These are phyloP conservation scores for Trichophyton mentagrophytes DNA, from an alignment of 2,329 filamentous ascomycete species.

Conservation along the genomic window DNA sequence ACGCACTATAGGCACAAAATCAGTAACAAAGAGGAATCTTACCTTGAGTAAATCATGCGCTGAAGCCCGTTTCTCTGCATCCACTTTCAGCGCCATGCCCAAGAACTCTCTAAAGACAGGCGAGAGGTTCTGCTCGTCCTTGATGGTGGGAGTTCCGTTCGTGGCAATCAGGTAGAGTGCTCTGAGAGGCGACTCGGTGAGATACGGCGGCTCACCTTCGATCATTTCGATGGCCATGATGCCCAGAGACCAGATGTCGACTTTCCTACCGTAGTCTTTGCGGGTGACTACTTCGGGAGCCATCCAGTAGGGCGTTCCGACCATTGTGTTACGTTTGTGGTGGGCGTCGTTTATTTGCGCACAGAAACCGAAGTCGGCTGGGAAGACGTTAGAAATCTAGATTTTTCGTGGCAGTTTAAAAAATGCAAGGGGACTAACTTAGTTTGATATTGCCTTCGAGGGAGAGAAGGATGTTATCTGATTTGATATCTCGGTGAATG, in stretches of 20 bases:
- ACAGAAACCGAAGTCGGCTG: slow-evolving; percentile 96
- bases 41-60: slow-evolving; percentile 88
- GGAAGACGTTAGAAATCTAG: slow-evolving; percentile 15
- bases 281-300: slow-evolving; percentile 93
- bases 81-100: slow-evolving; percentile 85
- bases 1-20: neutral
- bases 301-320: slow-evolving; percentile 99
- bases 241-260: slow-evolving; percentile 95
- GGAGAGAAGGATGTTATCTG: slow-evolving; percentile 90
- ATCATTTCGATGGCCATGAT: slow-evolving; percentile 99
- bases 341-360: slow-evolving; percentile 96
- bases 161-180: slow-evolving; percentile 94
- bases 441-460: slow-evolving; percentile 95
- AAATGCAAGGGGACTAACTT: slow-evolving; percentile 46
- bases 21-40: slow-evolving; percentile 29
- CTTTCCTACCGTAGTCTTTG: slow-evolving; percentile 96
- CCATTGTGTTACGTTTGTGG: slow-evolving; percentile 97
- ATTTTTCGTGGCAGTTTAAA: neutral
- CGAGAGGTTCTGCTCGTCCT: slow-evolving; percentile 75
- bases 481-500: slow-evolving; percentile 98
- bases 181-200: slow-evolving; percentile 85
- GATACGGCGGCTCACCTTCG: slow-evolving; percentile 90
- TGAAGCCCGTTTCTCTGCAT: slow-evolving; percentile 90
- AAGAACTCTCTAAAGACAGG: slow-evolving; percentile 82
- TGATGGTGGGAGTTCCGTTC: slow-evolving; percentile 88